These are phyloP conservation scores for Cocos nucifera DNA, from an alignment of 176 grass and related monocot species.

Conservation along the genomic window DNA sequence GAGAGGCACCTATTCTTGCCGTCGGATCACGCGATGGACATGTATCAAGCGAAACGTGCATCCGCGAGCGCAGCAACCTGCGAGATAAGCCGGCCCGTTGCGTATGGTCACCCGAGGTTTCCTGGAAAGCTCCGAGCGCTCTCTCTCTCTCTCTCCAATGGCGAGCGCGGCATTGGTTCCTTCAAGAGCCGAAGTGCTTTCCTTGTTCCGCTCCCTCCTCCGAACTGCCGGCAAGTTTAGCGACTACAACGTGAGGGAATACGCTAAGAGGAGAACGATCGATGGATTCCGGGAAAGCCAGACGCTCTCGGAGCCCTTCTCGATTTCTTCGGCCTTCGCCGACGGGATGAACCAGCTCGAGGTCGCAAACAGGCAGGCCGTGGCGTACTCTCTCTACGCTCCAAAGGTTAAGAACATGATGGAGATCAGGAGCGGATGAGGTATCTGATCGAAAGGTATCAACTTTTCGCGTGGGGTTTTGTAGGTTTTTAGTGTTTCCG, in stretches of 20 bases:
- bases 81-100: too few relatives aligned
- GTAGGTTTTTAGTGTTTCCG: too few relatives aligned
- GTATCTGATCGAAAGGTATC: too few relatives aligned
- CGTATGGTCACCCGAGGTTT: too few relatives aligned
- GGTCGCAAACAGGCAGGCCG: slow-evolving; percentile 55
- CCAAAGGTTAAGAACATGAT: slow-evolving; percentile 74
- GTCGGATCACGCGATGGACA: too few relatives aligned
- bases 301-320: slow-evolving; percentile 30
- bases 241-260: slow-evolving; percentile 90
- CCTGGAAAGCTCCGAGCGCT: too few relatives aligned
- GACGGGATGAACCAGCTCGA: slow-evolving; percentile 65
- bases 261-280: slow-evolving; percentile 41
- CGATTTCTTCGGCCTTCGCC: slow-evolving; percentile 36
- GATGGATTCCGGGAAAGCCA: slow-evolving; percentile 68
- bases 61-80: too few relatives aligned
- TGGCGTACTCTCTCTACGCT: slow-evolving; percentile 73
- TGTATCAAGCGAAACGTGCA: too few relatives aligned
- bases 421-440: slow-evolving; percentile 29
- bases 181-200: slow-evolving; percentile 40
- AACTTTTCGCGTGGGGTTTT: too few relatives aligned
- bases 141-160: background rate
- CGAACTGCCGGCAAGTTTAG: slow-evolving; percentile 53
- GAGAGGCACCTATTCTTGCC: too few relatives aligned
- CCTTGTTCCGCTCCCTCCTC: slow-evolving; percentile 58
- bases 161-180: slow-evolving; percentile 33